phyloP scores from a whole-genome alignment of 768 basidiomycete genomes.

The Leccinum rimulosum region DNA sequence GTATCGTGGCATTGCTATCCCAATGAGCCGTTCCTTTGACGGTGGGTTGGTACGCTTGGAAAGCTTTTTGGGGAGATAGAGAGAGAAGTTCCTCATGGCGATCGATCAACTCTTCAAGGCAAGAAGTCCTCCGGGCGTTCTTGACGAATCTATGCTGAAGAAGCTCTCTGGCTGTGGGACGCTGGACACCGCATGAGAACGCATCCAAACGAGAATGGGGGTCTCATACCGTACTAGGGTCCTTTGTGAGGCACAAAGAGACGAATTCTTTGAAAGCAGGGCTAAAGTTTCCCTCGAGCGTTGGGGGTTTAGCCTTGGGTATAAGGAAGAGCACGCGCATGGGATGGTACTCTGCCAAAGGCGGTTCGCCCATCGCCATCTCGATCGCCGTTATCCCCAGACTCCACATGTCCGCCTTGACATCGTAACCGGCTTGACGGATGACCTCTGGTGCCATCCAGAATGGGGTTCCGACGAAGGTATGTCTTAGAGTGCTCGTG shows the following conservation, averaged over 20 bases:
- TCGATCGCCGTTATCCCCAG: conserved; percentile 97
- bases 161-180: conserved; percentile 88
- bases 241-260: conserved; percentile 86
- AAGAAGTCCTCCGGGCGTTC: conserved; percentile 76
- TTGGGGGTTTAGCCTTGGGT: conserved; percentile 93
- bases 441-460: conserved; percentile 99
- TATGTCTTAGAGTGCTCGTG: conserved; percentile 90
- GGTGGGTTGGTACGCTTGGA: conserved; percentile 55
- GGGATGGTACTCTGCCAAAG: conserved; percentile 94
- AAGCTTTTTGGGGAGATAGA: conserved; percentile 55
- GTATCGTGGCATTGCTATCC: conserved; percentile 74
- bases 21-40: conserved; percentile 58
- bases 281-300: conserved; percentile 83
- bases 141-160: conserved; percentile 93
- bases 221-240: conserved; percentile 66
- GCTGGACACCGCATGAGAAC: conserved; percentile 44
- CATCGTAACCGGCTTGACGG: conserved; percentile 93
- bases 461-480: conserved; percentile 95
- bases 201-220: not conserved
- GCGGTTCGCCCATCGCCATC: conserved; percentile 97
- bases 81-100: conserved; percentile 77
- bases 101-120: conserved; percentile 84
- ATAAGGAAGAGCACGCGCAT: conserved; percentile 99
- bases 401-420: conserved; percentile 97
- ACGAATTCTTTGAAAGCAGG: conserved; percentile 93